A percentile compares a stretch with the other conserved stretches of the same genome.
Evolutionary conservation across 1,284 basidiomycete species (phyloP).

Genomic region (Pyrrhoderma lamaoense): DNA sequence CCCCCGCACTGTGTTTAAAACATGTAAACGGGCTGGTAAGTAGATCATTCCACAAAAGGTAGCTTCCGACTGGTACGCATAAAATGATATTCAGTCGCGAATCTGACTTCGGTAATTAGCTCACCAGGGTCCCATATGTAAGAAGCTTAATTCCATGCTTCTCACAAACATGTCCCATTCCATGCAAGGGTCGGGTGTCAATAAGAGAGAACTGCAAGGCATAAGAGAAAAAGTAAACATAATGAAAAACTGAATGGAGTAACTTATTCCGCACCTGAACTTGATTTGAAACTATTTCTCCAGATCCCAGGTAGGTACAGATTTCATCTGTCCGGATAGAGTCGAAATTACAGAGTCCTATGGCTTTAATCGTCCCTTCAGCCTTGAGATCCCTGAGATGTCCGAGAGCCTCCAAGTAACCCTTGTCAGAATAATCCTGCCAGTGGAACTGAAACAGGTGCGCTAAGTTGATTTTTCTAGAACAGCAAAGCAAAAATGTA

Average conservation of each 20-base stretch:
- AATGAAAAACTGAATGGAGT: not conserved
- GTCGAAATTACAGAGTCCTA: constrained; percentile 80
- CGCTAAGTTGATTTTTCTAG: not conserved
- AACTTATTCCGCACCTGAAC: constrained; percentile 51
- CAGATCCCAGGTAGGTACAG: constrained; percentile 60
- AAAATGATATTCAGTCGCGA: constrained; percentile 7
- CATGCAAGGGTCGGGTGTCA: constrained; percentile 67
- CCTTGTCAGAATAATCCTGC: constrained; percentile 68
- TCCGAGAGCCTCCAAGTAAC: constrained; percentile 56
- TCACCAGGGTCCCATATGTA: constrained; percentile 73
- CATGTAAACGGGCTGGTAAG: not conserved
- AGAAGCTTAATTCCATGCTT: constrained; percentile 67
- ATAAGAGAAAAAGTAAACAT: not conserved
- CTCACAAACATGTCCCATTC: constrained; percentile 69
- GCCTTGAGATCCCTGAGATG: constrained; percentile 53
- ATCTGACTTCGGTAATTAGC: constrained; percentile 22
- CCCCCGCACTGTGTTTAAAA: constrained; percentile 58
- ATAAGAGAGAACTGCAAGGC: constrained; percentile 66
- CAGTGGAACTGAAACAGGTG: constrained; percentile 58
- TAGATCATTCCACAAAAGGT: constrained; percentile 3
- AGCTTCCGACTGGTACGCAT: constrained; percentile 6
- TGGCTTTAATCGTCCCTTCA: constrained; percentile 53
- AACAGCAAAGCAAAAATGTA: constrained; percentile 23
- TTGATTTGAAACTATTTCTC: constrained; percentile 72
- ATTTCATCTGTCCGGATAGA: constrained; percentile 67